These are phyloP conservation scores for Erythrophleum fordii DNA, from an alignment of 306 rosid genomes.

Conservation along the genomic window DNA sequence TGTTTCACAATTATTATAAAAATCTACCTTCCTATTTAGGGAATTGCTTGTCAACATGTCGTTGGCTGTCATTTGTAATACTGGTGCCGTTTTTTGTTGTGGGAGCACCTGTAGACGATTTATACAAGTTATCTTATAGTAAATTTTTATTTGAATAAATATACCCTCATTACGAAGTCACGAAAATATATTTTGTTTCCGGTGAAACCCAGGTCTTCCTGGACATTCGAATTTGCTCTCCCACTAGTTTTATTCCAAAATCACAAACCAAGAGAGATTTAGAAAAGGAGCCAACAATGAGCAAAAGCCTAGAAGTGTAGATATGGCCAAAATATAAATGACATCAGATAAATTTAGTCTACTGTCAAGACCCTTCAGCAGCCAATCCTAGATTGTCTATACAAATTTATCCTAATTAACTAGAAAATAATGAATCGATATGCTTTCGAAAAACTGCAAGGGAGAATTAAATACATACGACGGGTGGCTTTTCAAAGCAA, in stretches of 20 bases:
- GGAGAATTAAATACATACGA: conserved; percentile 29
- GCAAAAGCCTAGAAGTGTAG: conserved; percentile 41
- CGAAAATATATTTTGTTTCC: no score
- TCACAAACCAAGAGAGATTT: not conserved
- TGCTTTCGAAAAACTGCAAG: conserved; percentile 36
- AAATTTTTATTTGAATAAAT: no score
- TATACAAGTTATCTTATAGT: no score
- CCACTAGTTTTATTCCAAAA: not conserved
- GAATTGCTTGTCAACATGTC: no score
- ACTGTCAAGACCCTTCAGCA: not conserved
- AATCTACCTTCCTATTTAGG: no score
- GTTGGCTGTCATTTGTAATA: no score
- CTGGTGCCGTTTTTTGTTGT: no score
- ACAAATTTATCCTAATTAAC: conserved; percentile 41
- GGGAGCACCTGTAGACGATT: no score
- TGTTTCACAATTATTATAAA: no score
- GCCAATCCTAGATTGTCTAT: conserved; percentile 35
- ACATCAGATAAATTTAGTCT: conserved; percentile 1
- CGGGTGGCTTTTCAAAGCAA: conserved; percentile 25
- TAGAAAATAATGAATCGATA: conserved; percentile 43
- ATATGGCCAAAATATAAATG: not conserved
- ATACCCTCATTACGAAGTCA: no score
- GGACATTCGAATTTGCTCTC: no score
- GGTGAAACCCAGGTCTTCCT: no score
- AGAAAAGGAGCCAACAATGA: conserved; percentile 44